Conservation (phyloP, 805 yeast species). For the Naumovozyma baii region DNA sequence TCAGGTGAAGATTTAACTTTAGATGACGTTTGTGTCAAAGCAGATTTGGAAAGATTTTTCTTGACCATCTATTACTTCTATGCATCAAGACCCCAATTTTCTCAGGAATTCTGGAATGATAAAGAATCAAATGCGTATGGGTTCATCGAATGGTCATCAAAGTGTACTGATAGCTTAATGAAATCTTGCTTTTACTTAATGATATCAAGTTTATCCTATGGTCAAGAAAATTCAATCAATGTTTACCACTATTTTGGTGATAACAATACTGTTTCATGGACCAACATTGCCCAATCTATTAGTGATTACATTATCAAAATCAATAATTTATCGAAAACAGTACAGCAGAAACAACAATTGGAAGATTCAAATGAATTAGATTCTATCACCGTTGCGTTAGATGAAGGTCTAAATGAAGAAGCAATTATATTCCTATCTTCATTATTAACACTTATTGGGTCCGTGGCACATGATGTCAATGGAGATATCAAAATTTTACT, state of each 20-base stretch:
- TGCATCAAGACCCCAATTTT: conserved; percentile 47
- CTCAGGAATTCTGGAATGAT: conserved; percentile 60
- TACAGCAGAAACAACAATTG: conserved; percentile 20
- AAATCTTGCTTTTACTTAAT: conserved; percentile 73
- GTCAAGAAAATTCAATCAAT: conserved; percentile 44
- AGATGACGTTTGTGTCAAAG: conserved; percentile 58
- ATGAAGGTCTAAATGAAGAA: conserved; percentile 67
- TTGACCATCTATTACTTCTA: conserved; percentile 64
- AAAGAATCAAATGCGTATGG: conserved; percentile 60
- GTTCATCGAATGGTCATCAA: conserved; percentile 81
- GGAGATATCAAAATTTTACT: conserved; percentile 17
- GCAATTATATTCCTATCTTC: conserved; percentile 67
- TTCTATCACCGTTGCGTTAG: conserved; percentile 29
- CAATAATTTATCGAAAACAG: conserved; percentile 22
- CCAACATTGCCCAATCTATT: conserved; percentile 43
- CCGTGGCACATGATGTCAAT: conserved; percentile 35
- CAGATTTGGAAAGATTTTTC: conserved; percentile 83
- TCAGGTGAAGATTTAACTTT: conserved; percentile 48
- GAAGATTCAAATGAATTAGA: conserved; percentile 17
- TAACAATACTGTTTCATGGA: conserved; percentile 42
- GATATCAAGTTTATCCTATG: conserved; percentile 63
- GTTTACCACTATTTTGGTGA: conserved; percentile 41
- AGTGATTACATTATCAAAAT: conserved; percentile 43
- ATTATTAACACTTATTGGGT: conserved; percentile 53
- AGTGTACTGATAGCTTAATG: conserved; percentile 69